Conservation (phyloP, 225 moss, liverwort and hornwort genomes). For the Sphagnum tenellum region DNA sequence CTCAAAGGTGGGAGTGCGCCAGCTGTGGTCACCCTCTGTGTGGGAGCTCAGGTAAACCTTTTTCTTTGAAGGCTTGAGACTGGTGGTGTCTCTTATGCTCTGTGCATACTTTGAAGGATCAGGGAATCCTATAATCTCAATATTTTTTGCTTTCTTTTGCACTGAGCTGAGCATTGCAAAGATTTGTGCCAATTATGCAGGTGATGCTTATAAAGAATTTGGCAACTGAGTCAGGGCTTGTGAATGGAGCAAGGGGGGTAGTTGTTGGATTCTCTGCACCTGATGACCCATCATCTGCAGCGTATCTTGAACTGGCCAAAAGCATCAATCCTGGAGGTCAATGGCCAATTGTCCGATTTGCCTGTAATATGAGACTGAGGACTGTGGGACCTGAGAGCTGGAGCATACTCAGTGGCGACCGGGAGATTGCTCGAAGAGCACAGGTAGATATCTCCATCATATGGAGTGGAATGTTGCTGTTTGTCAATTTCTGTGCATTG, state of each 20-base stretch:
- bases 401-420: conserved; percentile 63
- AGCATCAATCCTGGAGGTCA: conserved; percentile 39
- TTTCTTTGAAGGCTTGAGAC: too few species aligned
- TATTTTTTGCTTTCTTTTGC: too few species aligned
- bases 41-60: conserved; percentile 71
- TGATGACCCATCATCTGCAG: conserved; percentile 40
- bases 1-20: conserved; percentile 64
- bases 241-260: conserved; percentile 89
- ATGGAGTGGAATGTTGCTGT: too few species aligned
- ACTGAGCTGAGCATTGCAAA: too few species aligned
- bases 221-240: conserved; percentile 60
- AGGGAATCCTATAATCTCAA: too few species aligned
- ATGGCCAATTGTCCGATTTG: conserved; percentile 83
- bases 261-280: conserved; percentile 68
- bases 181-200: conserved; percentile 12
- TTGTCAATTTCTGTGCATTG: too few species aligned
- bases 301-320: conserved; percentile 22
- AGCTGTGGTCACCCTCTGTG: conserved; percentile 40
- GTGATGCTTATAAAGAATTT: conserved; percentile 92
- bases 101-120: too few species aligned
- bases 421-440: conserved; percentile 69
- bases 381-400: conserved; percentile 69
- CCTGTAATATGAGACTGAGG: conserved; percentile 54
- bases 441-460: conserved; percentile 22
- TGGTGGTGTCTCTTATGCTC: too few species aligned